A percentile compares a stretch with the other conserved stretches of the same genome.
Conservation (phyloP, 352 stramenopile species). For the Blastocystis sp. region DNA sequence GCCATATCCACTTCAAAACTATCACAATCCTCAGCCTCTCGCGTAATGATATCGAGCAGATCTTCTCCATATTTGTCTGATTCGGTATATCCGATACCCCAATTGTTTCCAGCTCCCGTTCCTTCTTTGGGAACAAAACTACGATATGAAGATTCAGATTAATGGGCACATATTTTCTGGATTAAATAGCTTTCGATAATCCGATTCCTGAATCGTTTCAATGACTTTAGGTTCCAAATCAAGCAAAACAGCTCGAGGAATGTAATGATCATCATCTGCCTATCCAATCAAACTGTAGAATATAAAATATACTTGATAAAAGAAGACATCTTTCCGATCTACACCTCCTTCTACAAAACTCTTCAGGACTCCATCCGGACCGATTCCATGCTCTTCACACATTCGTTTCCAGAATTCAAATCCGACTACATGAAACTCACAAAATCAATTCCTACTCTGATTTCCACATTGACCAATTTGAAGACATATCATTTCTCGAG, state of each 20-base stretch:
- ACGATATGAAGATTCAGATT: not conserved
- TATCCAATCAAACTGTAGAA: conserved; percentile 56
- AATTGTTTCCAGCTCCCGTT: conserved; percentile 83
- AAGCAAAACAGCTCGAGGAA: conserved; percentile 89
- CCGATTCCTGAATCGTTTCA: conserved; percentile 81
- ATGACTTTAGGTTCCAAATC: conserved; percentile 90
- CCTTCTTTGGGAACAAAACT: conserved; percentile 76
- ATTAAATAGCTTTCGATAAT: conserved; percentile 93
- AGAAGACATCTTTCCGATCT: conserved; percentile 98
- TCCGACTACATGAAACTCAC: conserved; percentile 71
- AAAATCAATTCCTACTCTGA: conserved; percentile 72
- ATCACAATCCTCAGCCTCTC: conserved; percentile 86
- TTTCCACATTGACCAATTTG: conserved; percentile 98
- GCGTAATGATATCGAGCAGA: conserved; percentile 98
- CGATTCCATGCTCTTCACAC: conserved; percentile 94
- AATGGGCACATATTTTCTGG: conserved; percentile 89
- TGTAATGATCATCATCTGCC: conserved; percentile 95
- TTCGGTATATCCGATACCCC: conserved; percentile 81
- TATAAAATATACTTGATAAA: conserved; percentile 79
- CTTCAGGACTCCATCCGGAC: conserved; percentile 85
- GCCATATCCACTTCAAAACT: conserved; percentile 74
- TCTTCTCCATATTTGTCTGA: conserved; percentile 86
- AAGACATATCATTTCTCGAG: conserved; percentile 97
- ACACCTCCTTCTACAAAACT: conserved; percentile 80
- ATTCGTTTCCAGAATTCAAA: conserved; percentile 99